A percentile compares a stretch with the other conserved stretches of the same genome.
phyloP scores from a whole-genome alignment of 2,329 filamentous ascomycete genomes.

The Hymenoscyphus linearis region DNA sequence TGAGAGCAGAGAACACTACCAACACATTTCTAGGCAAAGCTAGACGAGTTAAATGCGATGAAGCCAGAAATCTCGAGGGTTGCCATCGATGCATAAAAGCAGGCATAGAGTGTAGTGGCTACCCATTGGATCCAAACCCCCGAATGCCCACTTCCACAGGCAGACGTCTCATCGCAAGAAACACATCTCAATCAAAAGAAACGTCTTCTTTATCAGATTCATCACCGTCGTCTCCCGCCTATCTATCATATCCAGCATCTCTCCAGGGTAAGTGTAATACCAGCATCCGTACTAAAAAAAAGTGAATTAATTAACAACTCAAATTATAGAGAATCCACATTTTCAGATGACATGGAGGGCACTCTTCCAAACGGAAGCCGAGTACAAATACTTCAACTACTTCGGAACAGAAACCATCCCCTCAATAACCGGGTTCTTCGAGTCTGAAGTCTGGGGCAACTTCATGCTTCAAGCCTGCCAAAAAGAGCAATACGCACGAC shows the following conservation, averaged over 20 bases:
- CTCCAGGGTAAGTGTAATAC: not conserved
- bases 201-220: not conserved
- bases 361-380: not conserved
- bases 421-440: not conserved
- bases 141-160: not conserved
- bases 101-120: not conserved
- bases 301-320: not conserved
- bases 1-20: not conserved
- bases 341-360: not conserved
- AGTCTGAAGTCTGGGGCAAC: not conserved
- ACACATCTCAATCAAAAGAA: not conserved
- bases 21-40: not conserved
- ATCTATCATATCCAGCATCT: not conserved
- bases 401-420: not conserved
- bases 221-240: not conserved
- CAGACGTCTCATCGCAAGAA: not conserved
- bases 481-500: not conserved
- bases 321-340: not conserved
- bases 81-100: constrained; percentile 2
- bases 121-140: not conserved
- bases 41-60: constrained; percentile 2
- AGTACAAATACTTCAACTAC: constrained; percentile 2
- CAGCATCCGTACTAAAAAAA: not conserved
- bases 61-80: not conserved
- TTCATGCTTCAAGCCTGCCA: constrained; percentile 1